Evolutionary conservation across 208 protist species (phyloP), one percentile per base, ranked within the genome.

Genomic region (Entamoeba histolytica): DNA sequence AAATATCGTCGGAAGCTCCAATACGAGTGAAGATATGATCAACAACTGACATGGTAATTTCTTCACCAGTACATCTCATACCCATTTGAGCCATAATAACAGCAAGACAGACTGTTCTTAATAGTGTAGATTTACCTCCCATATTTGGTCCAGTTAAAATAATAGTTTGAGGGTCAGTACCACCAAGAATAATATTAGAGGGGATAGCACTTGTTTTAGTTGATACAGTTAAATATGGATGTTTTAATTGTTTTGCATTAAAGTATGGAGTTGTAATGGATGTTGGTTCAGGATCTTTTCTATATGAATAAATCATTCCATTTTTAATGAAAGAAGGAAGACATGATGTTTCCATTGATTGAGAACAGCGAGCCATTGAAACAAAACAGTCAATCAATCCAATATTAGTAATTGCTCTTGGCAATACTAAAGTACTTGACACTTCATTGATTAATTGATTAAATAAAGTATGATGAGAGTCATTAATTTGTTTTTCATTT

Each of bases 21-120:
- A 98, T 98, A 47, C 98, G 95, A 92, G 96, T 97, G 94, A 97
- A 98, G 4, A 99, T 92, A 1, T 95, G 95, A 52, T 96, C 96
- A 49, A 98, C 97, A 2, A 52, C 98, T 93, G 47, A 97, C 96
- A 94, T 98, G 0, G 91, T 49, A 15, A 49, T 7, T 93, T 49
- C 31, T 28, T 91, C 51, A 44, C 23, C 93, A 31, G 93, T 87
- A 93, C 94, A 94, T 35, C 31, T 93, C 23, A 91, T 91, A 28
- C 94, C 94, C 31, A 95, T 57, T 73, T 95, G 94, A 15, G 94
- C 94, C 94, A 95, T 93, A 50, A 95, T 55, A n/a, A 95, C 94
- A 91, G 52, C 78, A 4, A 95, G 10, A 91, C 94, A 94, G 0
- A 93, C 73, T 28, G 93, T 73, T 49, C 93, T 94, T 49, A 95